Conservation (phyloP, 2,329 filamentous ascomycete genomes). For the Colletotrichum eleusines region DNA sequence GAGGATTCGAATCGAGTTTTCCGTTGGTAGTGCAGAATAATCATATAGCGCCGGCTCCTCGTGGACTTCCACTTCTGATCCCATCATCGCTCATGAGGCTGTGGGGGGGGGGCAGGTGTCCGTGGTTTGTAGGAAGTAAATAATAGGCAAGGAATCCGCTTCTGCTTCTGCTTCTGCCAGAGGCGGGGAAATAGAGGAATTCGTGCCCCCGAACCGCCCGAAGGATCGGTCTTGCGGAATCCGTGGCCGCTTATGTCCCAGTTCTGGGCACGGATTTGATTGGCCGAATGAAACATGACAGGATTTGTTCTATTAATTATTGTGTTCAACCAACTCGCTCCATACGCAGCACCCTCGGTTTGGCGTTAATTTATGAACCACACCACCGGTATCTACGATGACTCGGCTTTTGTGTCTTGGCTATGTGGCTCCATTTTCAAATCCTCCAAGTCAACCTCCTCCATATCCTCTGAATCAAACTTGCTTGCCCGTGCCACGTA, state of each 20-base stretch:
- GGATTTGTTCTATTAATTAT: neutral
- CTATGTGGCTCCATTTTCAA: neutral
- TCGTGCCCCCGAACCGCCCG: neutral
- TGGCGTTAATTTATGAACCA: neutral
- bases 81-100: neutral
- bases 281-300: neutral
- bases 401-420: neutral
- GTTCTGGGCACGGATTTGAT: neutral
- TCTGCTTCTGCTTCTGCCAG: neutral
- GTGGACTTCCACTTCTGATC: neutral
- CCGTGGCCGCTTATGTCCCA: neutral
- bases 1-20: slow-evolving; percentile 18
- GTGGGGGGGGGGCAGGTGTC: neutral
- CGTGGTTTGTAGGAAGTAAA: neutral
- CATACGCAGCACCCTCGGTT: neutral
- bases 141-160: neutral
- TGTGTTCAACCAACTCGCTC: no score
- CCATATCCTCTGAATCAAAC: neutral
- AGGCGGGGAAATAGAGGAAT: neutral
- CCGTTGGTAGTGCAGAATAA: slow-evolving; percentile 6
- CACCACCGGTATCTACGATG: neutral
- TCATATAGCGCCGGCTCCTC: neutral
- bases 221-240: neutral
- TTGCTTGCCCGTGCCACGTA: neutral
- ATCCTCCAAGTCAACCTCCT: neutral